Evolutionary conservation across 345 rosid species (phyloP).

Genomic region (Boechera stricta): DNA sequence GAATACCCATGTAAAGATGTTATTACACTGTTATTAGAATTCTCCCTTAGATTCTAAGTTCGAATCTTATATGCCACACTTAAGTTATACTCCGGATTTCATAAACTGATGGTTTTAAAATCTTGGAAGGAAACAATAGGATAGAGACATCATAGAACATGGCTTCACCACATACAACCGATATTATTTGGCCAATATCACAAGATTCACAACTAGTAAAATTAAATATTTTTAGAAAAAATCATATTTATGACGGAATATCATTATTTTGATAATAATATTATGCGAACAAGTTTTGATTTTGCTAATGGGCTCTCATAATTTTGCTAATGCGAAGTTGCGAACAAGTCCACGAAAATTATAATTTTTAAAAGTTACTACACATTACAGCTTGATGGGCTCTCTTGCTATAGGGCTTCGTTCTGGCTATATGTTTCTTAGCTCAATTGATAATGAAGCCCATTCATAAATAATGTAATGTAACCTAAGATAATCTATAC

Average conservation of each 20-base stretch:
- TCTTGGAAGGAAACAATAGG: background rate
- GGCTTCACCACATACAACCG: background rate
- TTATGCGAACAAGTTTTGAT: background rate
- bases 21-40: background rate
- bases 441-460: background rate
- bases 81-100: too few relatives aligned
- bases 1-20: background rate
- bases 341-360: background rate
- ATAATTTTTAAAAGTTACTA: background rate
- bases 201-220: background rate
- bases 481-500: background rate
- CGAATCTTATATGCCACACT: too few relatives aligned
- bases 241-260: background rate
- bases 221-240: background rate
- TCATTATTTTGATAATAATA: background rate
- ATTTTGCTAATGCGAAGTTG: too few relatives aligned
- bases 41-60: too few relatives aligned
- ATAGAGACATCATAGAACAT: background rate
- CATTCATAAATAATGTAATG: background rate
- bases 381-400: background rate
- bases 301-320: background rate
- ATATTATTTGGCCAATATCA: background rate
- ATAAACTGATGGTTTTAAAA: background rate
- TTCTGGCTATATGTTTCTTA: background rate
- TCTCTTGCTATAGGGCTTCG: background rate